Percentiles rank a stretch among this genome's conserved stretches.
These are phyloP conservation scores for Populus hybrid DNA, from an alignment of 441 rosid genomes.

Conservation along the genomic window DNA sequence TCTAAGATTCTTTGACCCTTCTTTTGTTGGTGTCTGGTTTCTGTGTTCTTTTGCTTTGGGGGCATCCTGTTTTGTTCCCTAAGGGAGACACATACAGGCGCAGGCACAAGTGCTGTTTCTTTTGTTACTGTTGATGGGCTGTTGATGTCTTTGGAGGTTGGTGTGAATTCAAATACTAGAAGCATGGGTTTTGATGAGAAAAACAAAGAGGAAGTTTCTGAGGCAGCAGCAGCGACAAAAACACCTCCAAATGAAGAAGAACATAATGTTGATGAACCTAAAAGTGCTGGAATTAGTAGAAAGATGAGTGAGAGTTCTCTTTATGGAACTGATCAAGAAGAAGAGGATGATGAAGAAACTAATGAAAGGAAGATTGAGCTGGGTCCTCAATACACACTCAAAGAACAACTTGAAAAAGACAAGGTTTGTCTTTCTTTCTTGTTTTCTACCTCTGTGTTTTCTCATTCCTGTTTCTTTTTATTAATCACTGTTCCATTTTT, in stretches of 20 bases:
- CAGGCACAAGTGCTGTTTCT: not conserved
- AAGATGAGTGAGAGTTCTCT: conserved; percentile 46
- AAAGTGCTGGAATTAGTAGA: conserved; percentile 25
- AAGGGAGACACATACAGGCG: conserved; percentile 2
- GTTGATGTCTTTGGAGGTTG: conserved; percentile 49
- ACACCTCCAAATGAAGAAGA: conserved; percentile 26
- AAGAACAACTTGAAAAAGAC: too few relatives aligned
- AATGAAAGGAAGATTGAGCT: conserved; percentile 32
- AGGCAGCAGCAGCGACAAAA: conserved; percentile 19
- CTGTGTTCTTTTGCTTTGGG: conserved; percentile 11
- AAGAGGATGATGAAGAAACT: conserved; percentile 53
- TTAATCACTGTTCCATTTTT: too few relatives aligned
- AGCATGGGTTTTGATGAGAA: conserved; percentile 49
- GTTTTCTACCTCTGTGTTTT: too few relatives aligned
- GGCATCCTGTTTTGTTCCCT: not conserved
- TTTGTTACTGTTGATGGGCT: conserved; percentile 26
- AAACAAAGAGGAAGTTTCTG: conserved; percentile 23
- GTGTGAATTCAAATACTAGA: conserved; percentile 37
- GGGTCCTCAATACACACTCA: too few relatives aligned
- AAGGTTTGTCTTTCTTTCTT: too few relatives aligned
- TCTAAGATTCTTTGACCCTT: conserved; percentile 12
- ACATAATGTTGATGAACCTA: conserved; percentile 14
- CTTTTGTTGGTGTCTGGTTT: conserved; percentile 5
- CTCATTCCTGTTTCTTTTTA: too few relatives aligned
- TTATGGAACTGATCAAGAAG: conserved; percentile 45